These are phyloP conservation scores for Geotrichum restrictum DNA, from an alignment of 1,139 yeast species.

Conservation along the genomic window DNA sequence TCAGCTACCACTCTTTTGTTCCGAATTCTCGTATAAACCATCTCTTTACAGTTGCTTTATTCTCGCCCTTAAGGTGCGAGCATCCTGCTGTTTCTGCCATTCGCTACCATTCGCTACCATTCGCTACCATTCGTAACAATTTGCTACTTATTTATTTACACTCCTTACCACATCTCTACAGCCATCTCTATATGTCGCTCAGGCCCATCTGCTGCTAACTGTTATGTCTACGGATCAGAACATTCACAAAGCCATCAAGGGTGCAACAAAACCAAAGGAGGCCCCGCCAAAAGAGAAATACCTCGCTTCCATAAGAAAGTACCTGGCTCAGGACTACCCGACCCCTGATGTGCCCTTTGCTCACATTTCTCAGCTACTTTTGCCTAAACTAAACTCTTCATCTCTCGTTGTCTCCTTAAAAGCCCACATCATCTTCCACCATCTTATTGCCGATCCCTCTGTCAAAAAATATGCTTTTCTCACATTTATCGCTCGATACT, in stretches of 20 bases:
- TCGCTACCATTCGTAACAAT: too few relatives aligned
- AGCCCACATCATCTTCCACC: conserved; percentile 30
- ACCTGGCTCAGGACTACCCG: conserved; percentile 20
- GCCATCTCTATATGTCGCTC: neutral
- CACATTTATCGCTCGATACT: conserved; percentile 13
- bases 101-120: too few relatives aligned
- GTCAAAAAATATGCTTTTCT: conserved; percentile 19
- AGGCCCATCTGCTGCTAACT: too few relatives aligned
- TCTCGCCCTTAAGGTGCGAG: too few relatives aligned
- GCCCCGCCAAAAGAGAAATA: conserved; percentile 27
- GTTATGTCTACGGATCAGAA: conserved; percentile 13
- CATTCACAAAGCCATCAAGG: conserved; percentile 21
- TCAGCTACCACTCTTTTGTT: too few relatives aligned
- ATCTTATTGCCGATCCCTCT: conserved; percentile 26
- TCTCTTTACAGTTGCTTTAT: too few relatives aligned
- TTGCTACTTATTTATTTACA: neutral
- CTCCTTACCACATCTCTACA: neutral
- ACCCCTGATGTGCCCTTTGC: conserved; percentile 23
- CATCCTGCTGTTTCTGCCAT: too few relatives aligned
- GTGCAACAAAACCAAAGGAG: conserved; percentile 28
- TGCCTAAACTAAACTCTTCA: conserved; percentile 22
- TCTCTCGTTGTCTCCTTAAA: conserved; percentile 23
- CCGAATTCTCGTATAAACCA: too few relatives aligned
- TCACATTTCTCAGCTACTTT: conserved; percentile 19
- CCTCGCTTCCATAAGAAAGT: conserved; percentile 22